These are phyloP conservation scores for Pseudogymnoascus sp. DNA, from an alignment of 2,329 filamentous ascomycete genomes.

Conservation along the genomic window DNA sequence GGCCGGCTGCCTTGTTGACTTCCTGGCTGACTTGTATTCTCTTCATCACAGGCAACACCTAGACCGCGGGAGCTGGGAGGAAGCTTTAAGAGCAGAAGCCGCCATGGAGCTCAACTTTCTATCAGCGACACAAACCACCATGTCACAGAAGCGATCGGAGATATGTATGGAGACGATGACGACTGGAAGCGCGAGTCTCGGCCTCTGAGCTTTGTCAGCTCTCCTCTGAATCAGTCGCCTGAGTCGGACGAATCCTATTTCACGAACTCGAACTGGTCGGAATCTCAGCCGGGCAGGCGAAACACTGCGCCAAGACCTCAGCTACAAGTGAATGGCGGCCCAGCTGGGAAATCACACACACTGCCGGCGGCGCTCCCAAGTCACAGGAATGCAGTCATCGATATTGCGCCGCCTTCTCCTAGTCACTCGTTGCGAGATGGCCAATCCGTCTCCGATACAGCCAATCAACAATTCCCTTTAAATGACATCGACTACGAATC, in stretches of 20 bases:
- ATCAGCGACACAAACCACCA: slow-evolving; percentile 66
- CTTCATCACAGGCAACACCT: slow-evolving; percentile 26
- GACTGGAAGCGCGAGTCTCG: slow-evolving; percentile 46
- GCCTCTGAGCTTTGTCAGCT: slow-evolving; percentile 49
- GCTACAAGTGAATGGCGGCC: slow-evolving; percentile 21
- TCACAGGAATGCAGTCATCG: slow-evolving; percentile 24
- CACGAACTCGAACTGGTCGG: slow-evolving; percentile 16
- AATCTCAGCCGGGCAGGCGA: slow-evolving; percentile 19
- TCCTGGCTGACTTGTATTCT: not conserved
- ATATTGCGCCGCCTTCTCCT: slow-evolving; percentile 29
- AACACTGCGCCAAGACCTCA: slow-evolving; percentile 7
- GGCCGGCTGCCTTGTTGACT: slow-evolving; percentile 1
- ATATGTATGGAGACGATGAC: slow-evolving; percentile 59
- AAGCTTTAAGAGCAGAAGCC: slow-evolving; percentile 28
- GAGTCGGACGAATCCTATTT: slow-evolving; percentile 23
- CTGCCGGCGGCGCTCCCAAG: slow-evolving; percentile 26
- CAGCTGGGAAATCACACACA: slow-evolving; percentile 24
- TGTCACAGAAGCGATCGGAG: slow-evolving; percentile 67
- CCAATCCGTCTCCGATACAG: slow-evolving; percentile 41
- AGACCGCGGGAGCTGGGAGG: slow-evolving; percentile 30
- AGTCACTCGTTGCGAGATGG: slow-evolving; percentile 32
- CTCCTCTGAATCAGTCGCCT: slow-evolving; percentile 37
- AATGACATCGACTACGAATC: slow-evolving; percentile 70
- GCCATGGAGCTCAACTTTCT: slow-evolving; percentile 29
- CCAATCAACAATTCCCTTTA: slow-evolving; percentile 55